Evolutionary conservation across 305 asterid genomes (phyloP).

Genomic region (Fraxinus latifolia): DNA sequence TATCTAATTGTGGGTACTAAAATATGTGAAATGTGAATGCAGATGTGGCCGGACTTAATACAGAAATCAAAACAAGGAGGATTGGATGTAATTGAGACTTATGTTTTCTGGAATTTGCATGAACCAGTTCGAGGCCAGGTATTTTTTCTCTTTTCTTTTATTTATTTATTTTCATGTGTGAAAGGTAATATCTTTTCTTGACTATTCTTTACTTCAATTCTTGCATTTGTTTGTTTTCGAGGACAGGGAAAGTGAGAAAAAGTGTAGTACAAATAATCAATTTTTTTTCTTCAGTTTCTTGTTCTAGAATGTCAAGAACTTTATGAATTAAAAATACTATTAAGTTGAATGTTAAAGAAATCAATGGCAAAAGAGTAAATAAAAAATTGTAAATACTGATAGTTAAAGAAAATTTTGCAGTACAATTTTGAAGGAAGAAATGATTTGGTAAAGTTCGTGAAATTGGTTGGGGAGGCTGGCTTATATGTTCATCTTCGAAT

Average conservation of each 20-base stretch:
- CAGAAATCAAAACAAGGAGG: constrained; percentile 91
- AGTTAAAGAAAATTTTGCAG: constrained; percentile 43
- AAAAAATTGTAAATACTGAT: constrained; percentile 28
- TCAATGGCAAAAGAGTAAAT: constrained; percentile 1
- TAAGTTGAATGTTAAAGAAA: constrained; percentile 12
- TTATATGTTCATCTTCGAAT: constrained; percentile 73
- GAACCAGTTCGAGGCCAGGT: constrained; percentile 90
- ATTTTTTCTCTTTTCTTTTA: not conserved
- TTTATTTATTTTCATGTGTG: not conserved
- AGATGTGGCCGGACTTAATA: constrained; percentile 98
- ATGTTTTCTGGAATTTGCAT: constrained; percentile 88
- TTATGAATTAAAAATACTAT: constrained; percentile 3
- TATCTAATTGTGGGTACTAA: constrained; percentile 5
- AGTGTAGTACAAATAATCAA: not conserved
- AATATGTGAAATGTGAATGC: constrained; percentile 13
- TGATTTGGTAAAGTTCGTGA: constrained; percentile 82
- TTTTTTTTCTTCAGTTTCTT: constrained; percentile 21
- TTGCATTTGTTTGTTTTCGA: constrained; percentile 17
- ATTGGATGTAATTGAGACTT: constrained; percentile 79
- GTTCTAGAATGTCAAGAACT: constrained; percentile 19
- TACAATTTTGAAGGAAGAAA: constrained; percentile 83
- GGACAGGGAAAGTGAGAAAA: constrained; percentile 18
- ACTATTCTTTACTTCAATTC: constrained; percentile 26
- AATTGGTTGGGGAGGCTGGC: constrained; percentile 77
- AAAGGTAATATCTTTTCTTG: not conserved